phyloP scores from a whole-genome alignment of 106 monocot species.

The Triglochin maritima region DNA sequence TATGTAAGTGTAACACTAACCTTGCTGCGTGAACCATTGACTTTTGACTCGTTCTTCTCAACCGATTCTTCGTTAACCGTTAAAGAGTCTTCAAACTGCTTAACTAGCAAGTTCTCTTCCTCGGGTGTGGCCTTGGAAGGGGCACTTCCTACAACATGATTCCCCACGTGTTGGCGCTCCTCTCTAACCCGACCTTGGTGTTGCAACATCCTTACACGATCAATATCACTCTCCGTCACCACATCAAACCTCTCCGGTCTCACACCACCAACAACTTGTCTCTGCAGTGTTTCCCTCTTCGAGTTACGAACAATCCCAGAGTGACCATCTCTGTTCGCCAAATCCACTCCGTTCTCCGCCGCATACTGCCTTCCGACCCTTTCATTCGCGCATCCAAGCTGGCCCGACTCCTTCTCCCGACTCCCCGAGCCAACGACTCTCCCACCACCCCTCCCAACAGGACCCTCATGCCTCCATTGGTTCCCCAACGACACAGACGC shows the following conservation, averaged over 20 bases:
- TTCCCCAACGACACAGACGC: neutral
- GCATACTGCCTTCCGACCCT: neutral
- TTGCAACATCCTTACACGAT: neutral
- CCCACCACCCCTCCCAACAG: neutral
- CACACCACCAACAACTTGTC: neutral
- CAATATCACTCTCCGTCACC: neutral
- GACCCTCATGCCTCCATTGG: neutral
- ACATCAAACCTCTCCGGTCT: neutral
- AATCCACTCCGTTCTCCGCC: neutral
- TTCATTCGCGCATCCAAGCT: neutral
- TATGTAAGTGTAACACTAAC: conserved; percentile 4
- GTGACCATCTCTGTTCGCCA: neutral
- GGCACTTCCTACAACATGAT: neutral
- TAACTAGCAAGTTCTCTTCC: conserved; percentile 1
- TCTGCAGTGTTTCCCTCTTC: neutral
- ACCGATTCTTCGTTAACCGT: conserved; percentile 5
- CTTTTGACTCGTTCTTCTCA: conserved; percentile 7
- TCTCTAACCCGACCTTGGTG: neutral
- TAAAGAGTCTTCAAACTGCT: conserved; percentile 11
- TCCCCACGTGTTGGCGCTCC: neutral
- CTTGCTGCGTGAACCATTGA: conserved; percentile 23
- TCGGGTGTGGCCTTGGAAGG: neutral
- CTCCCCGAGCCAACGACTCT: neutral
- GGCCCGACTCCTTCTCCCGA: neutral
- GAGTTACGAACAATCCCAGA: neutral